Conservation (phyloP, 1,139 yeast genomes). For the Scheffersomyces illinoinensis region DNA sequence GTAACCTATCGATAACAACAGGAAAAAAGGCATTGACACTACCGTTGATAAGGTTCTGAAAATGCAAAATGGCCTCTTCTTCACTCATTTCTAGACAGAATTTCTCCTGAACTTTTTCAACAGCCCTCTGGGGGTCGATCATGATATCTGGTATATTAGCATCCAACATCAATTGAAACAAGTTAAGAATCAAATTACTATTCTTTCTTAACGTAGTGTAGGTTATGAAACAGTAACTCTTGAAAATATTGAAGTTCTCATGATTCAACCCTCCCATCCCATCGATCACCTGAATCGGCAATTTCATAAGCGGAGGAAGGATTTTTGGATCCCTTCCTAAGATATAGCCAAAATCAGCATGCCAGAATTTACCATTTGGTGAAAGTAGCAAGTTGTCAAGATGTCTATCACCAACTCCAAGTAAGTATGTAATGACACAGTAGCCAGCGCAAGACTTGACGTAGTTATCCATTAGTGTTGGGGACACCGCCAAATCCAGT, state of each 20-base stretch:
- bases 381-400: slow-evolving; percentile 78
- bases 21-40: slow-evolving; percentile 94
- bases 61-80: slow-evolving; percentile 91
- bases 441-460: slow-evolving; percentile 97
- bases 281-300: slow-evolving; percentile 94
- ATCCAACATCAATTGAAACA: slow-evolving; percentile 92
- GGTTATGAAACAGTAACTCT: slow-evolving; percentile 92
- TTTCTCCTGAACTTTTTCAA: slow-evolving; percentile 89
- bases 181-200: slow-evolving; percentile 82
- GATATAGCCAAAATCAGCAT: slow-evolving; percentile 96
- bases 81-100: slow-evolving; percentile 92
- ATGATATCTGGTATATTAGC: slow-evolving; percentile 88
- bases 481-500: slow-evolving; percentile 71
- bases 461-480: slow-evolving; percentile 86
- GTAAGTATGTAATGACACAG: slow-evolving; percentile 89
- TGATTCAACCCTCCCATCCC: slow-evolving; percentile 96
- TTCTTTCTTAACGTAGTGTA: slow-evolving; percentile 88
- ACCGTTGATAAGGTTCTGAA: slow-evolving; percentile 89
- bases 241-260: slow-evolving; percentile 80
- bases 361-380: slow-evolving; percentile 83
- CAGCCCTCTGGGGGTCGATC: slow-evolving; percentile 73
- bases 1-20: slow-evolving; percentile 91
- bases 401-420: slow-evolving; percentile 98
- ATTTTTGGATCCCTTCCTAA: slow-evolving; percentile 97
- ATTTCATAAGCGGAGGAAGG: slow-evolving; percentile 96